Percentiles rank a stretch among this genome's conserved stretches.
These are phyloP conservation scores for Saturnispora diversa DNA, from an alignment of 805 yeast genomes.

Conservation along the genomic window DNA sequence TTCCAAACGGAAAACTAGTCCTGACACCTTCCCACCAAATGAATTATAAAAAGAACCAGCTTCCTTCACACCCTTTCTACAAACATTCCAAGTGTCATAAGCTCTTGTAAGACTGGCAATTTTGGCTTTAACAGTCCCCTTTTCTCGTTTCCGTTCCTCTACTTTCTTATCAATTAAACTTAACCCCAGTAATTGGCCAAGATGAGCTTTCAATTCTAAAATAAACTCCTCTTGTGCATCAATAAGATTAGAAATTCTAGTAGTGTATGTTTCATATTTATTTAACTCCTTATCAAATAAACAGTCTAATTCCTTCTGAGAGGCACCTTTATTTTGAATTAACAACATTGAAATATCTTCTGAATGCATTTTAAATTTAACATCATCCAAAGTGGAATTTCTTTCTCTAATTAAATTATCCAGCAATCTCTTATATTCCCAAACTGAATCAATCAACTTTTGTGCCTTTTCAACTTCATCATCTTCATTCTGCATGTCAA, in stretches of 20 bases:
- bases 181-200: constrained; percentile 40
- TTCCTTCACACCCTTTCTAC: constrained; percentile 48
- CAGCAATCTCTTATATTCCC: constrained; percentile 52
- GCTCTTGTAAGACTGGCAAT: constrained; percentile 41
- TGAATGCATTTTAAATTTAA: constrained; percentile 61
- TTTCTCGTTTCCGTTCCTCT: constrained; percentile 35
- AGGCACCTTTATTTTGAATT: constrained; percentile 48
- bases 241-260: constrained; percentile 61
- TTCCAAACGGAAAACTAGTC: constrained; percentile 23
- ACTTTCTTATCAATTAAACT: constrained; percentile 37
- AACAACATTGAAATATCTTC: constrained; percentile 81
- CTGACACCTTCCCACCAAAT: constrained; percentile 29
- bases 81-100: constrained; percentile 49
- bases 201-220: constrained; percentile 33
- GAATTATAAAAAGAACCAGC: constrained; percentile 55
- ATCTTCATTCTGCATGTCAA: constrained; percentile 40
- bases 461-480: constrained; percentile 25
- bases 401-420: constrained; percentile 59
- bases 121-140: constrained; percentile 30
- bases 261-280: constrained; percentile 64
- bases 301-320: constrained; percentile 36
- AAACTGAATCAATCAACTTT: constrained; percentile 41
- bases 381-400: constrained; percentile 46
- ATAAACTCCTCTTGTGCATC: constrained; percentile 52
- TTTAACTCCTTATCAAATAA: constrained; percentile 64